Evolutionary conservation across 805 yeast genomes (phyloP), one percentile per base, ranked within the genome.

Genomic region (Scheffersomyces coipomensis): DNA sequence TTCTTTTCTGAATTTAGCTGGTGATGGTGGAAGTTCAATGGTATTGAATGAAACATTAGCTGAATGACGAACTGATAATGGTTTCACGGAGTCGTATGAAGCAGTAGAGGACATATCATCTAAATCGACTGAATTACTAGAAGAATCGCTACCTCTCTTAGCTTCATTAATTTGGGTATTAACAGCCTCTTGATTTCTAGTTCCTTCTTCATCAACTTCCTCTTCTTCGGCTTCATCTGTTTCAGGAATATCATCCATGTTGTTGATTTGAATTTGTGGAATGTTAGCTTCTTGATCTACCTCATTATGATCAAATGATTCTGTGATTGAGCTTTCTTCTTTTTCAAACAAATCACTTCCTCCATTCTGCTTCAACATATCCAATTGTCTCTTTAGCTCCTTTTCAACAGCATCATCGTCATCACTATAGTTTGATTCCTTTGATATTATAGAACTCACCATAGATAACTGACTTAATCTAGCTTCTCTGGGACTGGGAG

Each of bases 391-490:
- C 39, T 66, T 63, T 42, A 69, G 56, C 39, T 67, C 73, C 32
- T 47, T 42, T 27, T 66, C 71, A 4, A 61, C 58, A 30, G 61
- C 71, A 13, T 51, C 63, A 4, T 62, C 68, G 10, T 64, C 68
- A 9, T 58, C 53, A 33, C 54, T 51, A 30, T 43, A 44, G 6
- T 13, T 18, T n/a, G 58, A 55, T 15, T 55, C 68, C 43, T 64
- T 68, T 5, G 71, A 66, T 22, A 69, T 56, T 35, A 69, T 64
- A 0, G 73, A 68, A 40, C 73, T 66, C 10, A 68, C 66, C 56
- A 66, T 69, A 9, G 74, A 68, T 19, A 66, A 42, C 32, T 62
- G 71, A 38, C 71, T 63, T 32, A 55, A 44, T 40, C 71, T 53
- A 10, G 33, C 11, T 15, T 26, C 22, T 23, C 37, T 19, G 4